phyloP scores from a whole-genome alignment of 1,284 basidiomycete genomes.

The Cronartium ribicola region DNA sequence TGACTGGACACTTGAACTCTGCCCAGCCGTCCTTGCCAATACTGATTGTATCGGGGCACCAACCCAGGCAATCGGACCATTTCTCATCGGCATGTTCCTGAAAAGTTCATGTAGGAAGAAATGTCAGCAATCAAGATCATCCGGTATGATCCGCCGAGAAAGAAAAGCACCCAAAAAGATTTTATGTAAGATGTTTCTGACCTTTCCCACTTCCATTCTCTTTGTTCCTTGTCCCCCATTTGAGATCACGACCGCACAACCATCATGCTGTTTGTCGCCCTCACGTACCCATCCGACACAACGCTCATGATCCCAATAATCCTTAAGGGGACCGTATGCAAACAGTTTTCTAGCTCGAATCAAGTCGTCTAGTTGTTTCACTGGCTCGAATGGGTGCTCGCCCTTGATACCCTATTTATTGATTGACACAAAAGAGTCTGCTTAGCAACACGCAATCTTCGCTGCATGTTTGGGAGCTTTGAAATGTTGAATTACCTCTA shows the following conservation, averaged over 20 bases:
- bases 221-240: constrained; percentile 54
- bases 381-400: constrained; percentile 55
- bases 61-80: constrained; percentile 60
- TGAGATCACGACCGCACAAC: constrained; percentile 56
- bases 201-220: constrained; percentile 56
- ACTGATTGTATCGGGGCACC: constrained; percentile 57
- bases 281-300: constrained; percentile 57
- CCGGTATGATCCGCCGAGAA: constrained; percentile 15
- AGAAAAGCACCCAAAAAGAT: constrained; percentile 13
- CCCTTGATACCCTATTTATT: constrained; percentile 50
- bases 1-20: constrained; percentile 31
- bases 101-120: constrained; percentile 43
- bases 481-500: constrained; percentile 56
- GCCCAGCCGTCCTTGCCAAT: constrained; percentile 60
- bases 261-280: constrained; percentile 56
- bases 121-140: constrained; percentile 35
- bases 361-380: constrained; percentile 45
- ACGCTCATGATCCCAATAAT: constrained; percentile 56
- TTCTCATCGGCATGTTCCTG: constrained; percentile 56
- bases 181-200: constrained; percentile 27
- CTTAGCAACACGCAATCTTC: constrained; percentile 19
- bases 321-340: constrained; percentile 57
- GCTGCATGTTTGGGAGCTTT: constrained; percentile 45
- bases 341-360: constrained; percentile 57
- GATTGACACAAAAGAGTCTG: constrained; percentile 41